These are phyloP conservation scores for Plasmodium vivax DNA, from an alignment of 169 alveolate genomes.

Conservation along the genomic window DNA sequence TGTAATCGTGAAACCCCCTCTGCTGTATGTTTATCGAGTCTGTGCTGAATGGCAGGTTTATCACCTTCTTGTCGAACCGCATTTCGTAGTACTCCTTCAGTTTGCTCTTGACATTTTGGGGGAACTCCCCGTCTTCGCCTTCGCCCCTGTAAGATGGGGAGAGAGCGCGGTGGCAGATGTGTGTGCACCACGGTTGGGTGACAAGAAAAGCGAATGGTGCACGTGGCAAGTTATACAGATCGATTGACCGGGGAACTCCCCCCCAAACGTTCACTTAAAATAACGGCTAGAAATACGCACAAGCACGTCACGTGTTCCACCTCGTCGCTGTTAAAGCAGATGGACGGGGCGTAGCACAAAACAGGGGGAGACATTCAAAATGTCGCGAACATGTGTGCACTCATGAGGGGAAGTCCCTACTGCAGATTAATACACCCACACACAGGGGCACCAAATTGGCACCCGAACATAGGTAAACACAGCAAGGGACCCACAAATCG, in stretches of 20 bases:
- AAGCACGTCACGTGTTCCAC: not conserved
- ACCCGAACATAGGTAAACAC: not conserved
- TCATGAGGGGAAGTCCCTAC: not conserved
- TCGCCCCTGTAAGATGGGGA: not conserved
- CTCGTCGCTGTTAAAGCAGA: not conserved
- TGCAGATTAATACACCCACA: not conserved
- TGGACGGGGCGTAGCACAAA: not conserved
- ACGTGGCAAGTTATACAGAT: not conserved
- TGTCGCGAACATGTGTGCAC: not conserved
- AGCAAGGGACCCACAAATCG: not conserved
- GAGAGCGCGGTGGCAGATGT: not conserved
- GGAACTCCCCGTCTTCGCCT: constrained; percentile 12
- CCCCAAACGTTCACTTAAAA: not conserved
- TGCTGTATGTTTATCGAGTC: constrained; percentile 85
- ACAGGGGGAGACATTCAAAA: not conserved
- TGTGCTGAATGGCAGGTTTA: constrained; percentile 84
- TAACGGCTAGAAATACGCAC: not conserved
- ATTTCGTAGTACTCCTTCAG: constrained; percentile 63
- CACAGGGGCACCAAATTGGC: not conserved
- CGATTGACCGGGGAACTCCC: not conserved
- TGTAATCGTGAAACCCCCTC: constrained; percentile 88
- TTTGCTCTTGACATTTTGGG: constrained; percentile 33
- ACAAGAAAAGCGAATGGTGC: not conserved
- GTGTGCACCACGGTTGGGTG: not conserved
- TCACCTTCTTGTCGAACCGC: constrained; percentile 66